Evolutionary conservation across 129 eudicot species (phyloP).

Genomic region (Apium graveolens): DNA sequence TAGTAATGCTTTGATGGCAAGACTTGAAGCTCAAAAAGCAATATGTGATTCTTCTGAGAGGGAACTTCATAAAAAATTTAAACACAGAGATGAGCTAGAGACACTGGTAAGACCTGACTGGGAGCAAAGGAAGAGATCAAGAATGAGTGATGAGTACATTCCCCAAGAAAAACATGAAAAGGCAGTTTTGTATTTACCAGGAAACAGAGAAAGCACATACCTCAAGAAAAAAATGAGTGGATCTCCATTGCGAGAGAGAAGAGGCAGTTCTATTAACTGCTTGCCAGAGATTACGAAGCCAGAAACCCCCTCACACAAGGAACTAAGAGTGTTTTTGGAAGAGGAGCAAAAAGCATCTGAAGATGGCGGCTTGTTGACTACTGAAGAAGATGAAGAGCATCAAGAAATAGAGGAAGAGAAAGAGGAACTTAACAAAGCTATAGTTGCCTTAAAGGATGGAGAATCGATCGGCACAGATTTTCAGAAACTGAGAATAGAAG

Average conservation of each 20-base stretch:
- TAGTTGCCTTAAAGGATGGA: constrained; percentile 12
- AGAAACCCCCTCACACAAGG: constrained; percentile 42
- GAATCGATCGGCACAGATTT: constrained; percentile 20
- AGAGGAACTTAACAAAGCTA: constrained; percentile 3
- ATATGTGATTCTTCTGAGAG: constrained; percentile 81
- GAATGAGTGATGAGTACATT: constrained; percentile 37
- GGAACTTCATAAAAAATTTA: constrained; percentile 64
- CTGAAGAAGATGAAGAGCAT: constrained; percentile 21
- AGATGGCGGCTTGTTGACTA: constrained; percentile 21
- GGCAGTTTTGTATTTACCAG: constrained; percentile 32
- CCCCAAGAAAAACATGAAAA: constrained; percentile 29
- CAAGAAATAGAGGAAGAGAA: constrained; percentile 9
- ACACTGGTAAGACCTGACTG: constrained; percentile 56
- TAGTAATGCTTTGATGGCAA: constrained; percentile 71
- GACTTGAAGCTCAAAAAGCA: constrained; percentile 94
- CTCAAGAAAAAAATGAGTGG: constrained; percentile 13
- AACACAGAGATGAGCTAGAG: constrained; percentile 73
- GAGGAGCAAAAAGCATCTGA: constrained; percentile 72
- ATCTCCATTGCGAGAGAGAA: constrained; percentile 23
- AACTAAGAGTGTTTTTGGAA: constrained; percentile 72
- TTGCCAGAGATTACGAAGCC: constrained; percentile 27
- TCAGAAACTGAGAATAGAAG: constrained; percentile 26
- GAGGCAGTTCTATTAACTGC: constrained; percentile 17
- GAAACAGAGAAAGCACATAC: constrained; percentile 16
- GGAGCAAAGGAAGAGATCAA: constrained; percentile 85